A percentile compares a stretch with the other conserved stretches of the same genome.
Conservation (phyloP, 306 rosid genomes). For the Dalbergia cultrata region DNA sequence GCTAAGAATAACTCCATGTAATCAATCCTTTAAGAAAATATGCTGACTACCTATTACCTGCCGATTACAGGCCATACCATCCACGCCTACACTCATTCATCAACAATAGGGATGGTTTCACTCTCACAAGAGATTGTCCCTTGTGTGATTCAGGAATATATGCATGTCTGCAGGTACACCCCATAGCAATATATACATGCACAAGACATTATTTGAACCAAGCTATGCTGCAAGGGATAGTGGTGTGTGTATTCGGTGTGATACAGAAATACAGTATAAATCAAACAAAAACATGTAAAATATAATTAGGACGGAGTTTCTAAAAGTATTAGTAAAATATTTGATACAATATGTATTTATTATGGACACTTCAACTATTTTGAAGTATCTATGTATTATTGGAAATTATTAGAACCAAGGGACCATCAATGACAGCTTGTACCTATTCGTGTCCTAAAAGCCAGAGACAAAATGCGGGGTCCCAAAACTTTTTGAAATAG, state of each 20-base stretch:
- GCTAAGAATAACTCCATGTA: background rate
- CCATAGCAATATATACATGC: slow-evolving; percentile 18
- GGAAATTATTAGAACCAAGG: slow-evolving; percentile 24
- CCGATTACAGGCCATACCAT: slow-evolving; percentile 10
- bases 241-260: too few relatives aligned
- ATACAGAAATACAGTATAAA: too few relatives aligned
- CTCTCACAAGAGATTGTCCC: background rate
- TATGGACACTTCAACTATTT: too few relatives aligned
- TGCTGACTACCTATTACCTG: slow-evolving; percentile 33
- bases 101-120: background rate
- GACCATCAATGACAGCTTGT: slow-evolving; percentile 42
- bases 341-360: too few relatives aligned
- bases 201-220: slow-evolving; percentile 13
- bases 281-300: too few relatives aligned
- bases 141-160: slow-evolving; percentile 39
- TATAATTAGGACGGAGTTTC: too few relatives aligned
- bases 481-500: slow-evolving; percentile 36
- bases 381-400: too few relatives aligned
- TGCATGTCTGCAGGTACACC: slow-evolving; percentile 42
- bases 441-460: slow-evolving; percentile 37
- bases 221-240: too few relatives aligned
- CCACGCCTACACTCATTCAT: background rate
- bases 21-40: slow-evolving; percentile 12
- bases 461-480: slow-evolving; percentile 46
- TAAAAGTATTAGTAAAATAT: too few relatives aligned